Conservation (phyloP, 1,284 basidiomycete species). For the Cryptococcus sp. region DNA sequence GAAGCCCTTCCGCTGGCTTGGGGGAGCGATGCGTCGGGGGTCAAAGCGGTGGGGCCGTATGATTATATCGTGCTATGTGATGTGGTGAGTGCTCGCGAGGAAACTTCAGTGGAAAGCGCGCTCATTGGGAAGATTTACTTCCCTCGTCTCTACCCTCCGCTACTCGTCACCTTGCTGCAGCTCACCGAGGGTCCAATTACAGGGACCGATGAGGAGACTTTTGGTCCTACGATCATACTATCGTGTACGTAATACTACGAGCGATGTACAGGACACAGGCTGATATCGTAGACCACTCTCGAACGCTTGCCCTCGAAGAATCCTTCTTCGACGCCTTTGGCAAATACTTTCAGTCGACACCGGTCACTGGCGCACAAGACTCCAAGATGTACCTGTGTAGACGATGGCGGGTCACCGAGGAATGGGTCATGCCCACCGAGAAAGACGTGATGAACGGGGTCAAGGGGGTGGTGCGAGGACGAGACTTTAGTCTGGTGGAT, state of each 20-base stretch:
- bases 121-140: constrained; percentile 41
- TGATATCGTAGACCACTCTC: constrained; percentile 34
- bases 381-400: constrained; percentile 38
- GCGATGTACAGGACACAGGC: not conserved
- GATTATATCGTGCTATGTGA: constrained; percentile 44
- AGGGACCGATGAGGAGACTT: constrained; percentile 15
- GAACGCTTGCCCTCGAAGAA: constrained; percentile 39
- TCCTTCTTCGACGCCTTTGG: constrained; percentile 42
- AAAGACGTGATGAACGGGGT: constrained; percentile 35
- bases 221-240: constrained; percentile 41
- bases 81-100: constrained; percentile 26
- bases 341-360: constrained; percentile 34
- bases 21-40: constrained; percentile 22
- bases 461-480: constrained; percentile 28
- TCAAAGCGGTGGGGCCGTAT: constrained; percentile 18
- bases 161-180: constrained; percentile 36
- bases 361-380: constrained; percentile 28
- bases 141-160: constrained; percentile 39
- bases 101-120: not conserved
- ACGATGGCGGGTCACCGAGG: constrained; percentile 31
- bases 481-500: constrained; percentile 34
- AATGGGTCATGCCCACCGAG: constrained; percentile 33
- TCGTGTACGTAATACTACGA: constrained; percentile 37
- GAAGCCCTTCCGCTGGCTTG: constrained; percentile 31
- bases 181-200: constrained; percentile 24